Percentiles rank a stretch among this genome's conserved stretches.
Conservation (phyloP, 768 basidiomycete species). For the Albatrellus ellisii region DNA sequence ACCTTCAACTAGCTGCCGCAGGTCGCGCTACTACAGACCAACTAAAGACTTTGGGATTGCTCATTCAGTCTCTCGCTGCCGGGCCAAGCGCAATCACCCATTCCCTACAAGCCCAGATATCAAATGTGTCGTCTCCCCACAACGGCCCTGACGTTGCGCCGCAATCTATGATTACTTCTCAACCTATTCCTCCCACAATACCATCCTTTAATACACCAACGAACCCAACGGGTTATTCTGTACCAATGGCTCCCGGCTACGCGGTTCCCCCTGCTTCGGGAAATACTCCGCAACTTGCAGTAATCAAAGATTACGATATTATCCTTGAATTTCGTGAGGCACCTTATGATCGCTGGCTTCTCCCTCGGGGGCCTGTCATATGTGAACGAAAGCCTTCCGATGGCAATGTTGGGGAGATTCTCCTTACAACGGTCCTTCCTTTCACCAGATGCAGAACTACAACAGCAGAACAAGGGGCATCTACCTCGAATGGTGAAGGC, state of each 20-base stretch:
- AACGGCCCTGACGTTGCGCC: conserved; percentile 1
- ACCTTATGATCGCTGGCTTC: conserved; percentile 48
- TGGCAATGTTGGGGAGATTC: conserved; percentile 18
- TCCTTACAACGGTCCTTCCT: conserved; percentile 33
- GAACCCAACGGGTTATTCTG: neutral
- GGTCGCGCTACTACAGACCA: conserved; percentile 51
- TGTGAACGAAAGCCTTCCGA: conserved; percentile 27
- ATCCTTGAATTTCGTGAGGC: conserved; percentile 60
- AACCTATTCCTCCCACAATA: neutral
- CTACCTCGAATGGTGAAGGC: neutral
- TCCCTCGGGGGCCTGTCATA: conserved; percentile 46
- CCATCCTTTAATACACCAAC: neutral
- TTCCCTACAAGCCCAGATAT: conserved; percentile 1
- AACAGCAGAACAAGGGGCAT: neutral
- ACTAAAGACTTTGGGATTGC: conserved; percentile 51
- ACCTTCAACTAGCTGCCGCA: conserved; percentile 51
- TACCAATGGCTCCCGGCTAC: conserved; percentile 1
- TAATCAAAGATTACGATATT: conserved; percentile 53
- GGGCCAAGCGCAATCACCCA: too few relatives aligned
- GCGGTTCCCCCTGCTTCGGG: neutral
- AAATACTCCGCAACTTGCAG: neutral
- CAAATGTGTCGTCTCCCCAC: neutral
- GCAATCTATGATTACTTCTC: neutral
- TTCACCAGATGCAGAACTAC: conserved; percentile 20
- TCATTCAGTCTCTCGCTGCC: conserved; percentile 55